Conservation (phyloP, 2,329 filamentous ascomycete species). For the Xylaria sp. region DNA sequence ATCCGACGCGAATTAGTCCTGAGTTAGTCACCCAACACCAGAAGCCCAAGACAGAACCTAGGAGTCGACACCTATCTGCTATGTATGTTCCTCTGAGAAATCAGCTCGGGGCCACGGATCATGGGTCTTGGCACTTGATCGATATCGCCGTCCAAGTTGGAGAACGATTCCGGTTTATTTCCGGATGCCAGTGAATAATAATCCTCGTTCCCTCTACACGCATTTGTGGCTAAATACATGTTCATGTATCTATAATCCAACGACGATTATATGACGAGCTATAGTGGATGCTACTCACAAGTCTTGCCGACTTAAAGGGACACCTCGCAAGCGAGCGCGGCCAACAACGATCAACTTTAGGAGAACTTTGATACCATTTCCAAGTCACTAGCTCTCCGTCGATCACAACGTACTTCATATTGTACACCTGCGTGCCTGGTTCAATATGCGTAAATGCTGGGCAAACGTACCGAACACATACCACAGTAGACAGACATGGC, state of each 20-base stretch:
- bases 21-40: background rate
- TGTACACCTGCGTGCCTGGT: background rate
- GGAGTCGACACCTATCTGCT: no score
- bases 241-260: constrained; percentile 6
- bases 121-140: constrained; percentile 1
- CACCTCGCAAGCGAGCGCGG: constrained; percentile 1
- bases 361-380: constrained; percentile 6
- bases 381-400: no score
- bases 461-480: background rate
- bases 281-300: background rate
- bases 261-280: constrained; percentile 15
- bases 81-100: background rate
- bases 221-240: background rate
- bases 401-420: no score
- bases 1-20: constrained; percentile 3
- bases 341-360: background rate
- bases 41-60: no score
- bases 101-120: background rate
- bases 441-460: background rate
- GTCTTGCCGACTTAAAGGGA: background rate
- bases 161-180: constrained; percentile 19
- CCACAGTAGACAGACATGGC: no score
- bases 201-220: background rate
- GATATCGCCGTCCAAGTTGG: background rate
- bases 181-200: background rate